Evolutionary conservation across 163 green algal species (phyloP).

Genomic region (Prototheca wickerhamii): DNA sequence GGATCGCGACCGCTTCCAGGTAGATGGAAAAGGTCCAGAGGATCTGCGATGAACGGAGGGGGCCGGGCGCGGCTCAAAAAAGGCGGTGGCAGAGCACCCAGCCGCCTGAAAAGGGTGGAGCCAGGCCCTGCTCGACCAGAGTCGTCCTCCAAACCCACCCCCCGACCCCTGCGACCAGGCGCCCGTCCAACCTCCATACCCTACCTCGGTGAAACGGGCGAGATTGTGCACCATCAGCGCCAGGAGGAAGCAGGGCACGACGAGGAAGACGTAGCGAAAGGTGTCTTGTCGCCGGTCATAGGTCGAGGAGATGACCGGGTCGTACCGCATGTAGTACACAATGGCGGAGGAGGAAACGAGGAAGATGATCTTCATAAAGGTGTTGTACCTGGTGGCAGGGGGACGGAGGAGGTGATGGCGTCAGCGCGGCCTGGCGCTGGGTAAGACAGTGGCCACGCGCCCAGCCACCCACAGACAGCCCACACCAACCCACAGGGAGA

Average conservation of each 20-base stretch:
- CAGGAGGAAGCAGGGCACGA: slow-evolving; percentile 58
- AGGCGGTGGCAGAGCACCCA: neutral
- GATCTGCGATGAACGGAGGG: slow-evolving; percentile 34
- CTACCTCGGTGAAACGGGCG: slow-evolving; percentile 64
- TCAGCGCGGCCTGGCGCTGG: neutral
- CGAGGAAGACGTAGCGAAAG: slow-evolving; percentile 61
- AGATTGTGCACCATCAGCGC: slow-evolving; percentile 70
- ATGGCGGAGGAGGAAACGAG: slow-evolving; percentile 76
- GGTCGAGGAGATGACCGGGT: slow-evolving; percentile 69
- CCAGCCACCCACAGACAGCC: neutral
- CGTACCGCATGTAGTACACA: slow-evolving; percentile 85
- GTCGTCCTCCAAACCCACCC: neutral
- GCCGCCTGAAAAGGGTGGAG: neutral
- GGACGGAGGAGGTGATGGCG: neutral
- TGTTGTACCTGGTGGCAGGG: slow-evolving; percentile 88
- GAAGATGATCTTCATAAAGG: slow-evolving; percentile 97
- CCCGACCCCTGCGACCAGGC: neutral
- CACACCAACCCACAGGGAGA: slow-evolving; percentile 68
- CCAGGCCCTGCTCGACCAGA: neutral
- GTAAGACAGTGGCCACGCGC: neutral
- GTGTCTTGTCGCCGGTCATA: slow-evolving; percentile 97
- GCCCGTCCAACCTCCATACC: neutral
- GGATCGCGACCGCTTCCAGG: slow-evolving; percentile 95
- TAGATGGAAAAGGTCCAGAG: slow-evolving; percentile 99
- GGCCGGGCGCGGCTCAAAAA: neutral